phyloP scores from a whole-genome alignment of 805 yeast species.

The Yarrowia bubula region DNA sequence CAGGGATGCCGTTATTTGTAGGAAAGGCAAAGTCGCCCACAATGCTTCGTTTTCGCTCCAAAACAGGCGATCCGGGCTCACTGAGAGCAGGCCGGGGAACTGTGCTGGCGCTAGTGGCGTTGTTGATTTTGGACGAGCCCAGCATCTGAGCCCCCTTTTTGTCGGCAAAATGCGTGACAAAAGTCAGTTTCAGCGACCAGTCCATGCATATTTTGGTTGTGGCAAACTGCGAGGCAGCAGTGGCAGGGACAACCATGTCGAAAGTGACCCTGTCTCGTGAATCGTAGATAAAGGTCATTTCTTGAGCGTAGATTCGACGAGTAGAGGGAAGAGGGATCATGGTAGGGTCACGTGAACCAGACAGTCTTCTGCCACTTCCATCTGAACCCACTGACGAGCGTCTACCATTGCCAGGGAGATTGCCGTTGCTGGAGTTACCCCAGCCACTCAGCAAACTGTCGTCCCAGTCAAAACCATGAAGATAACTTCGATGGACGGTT shows the following conservation, averaged over 20 bases:
- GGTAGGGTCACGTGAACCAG: constrained; percentile 35
- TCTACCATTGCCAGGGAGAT: constrained; percentile 31
- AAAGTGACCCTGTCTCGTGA: constrained; percentile 9
- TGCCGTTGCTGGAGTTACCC: constrained; percentile 29
- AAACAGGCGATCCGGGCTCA: constrained; percentile 5
- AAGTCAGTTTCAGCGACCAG: constrained; percentile 40
- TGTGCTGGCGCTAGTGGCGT: neutral
- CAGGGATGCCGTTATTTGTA: neutral
- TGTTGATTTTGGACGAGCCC: neutral
- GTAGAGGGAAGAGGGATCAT: constrained; percentile 30
- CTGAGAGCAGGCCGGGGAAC: neutral
- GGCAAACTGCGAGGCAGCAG: constrained; percentile 39
- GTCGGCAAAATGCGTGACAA: constrained; percentile 33
- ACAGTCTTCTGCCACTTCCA: constrained; percentile 1
- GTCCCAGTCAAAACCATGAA: constrained; percentile 35
- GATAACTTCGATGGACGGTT: constrained; percentile 32
- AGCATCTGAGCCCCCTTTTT: constrained; percentile 12
- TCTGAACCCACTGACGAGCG: constrained; percentile 29
- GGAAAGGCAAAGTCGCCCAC: neutral
- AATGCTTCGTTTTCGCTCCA: constrained; percentile 1
- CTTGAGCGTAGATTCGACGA: constrained; percentile 30
- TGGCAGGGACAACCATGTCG: constrained; percentile 37
- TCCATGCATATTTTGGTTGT: constrained; percentile 37
- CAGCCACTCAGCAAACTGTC: constrained; percentile 30
- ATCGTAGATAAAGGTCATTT: constrained; percentile 24